These are phyloP conservation scores for Sutorius australiensis DNA, from an alignment of 768 basidiomycete species.

Conservation along the genomic window DNA sequence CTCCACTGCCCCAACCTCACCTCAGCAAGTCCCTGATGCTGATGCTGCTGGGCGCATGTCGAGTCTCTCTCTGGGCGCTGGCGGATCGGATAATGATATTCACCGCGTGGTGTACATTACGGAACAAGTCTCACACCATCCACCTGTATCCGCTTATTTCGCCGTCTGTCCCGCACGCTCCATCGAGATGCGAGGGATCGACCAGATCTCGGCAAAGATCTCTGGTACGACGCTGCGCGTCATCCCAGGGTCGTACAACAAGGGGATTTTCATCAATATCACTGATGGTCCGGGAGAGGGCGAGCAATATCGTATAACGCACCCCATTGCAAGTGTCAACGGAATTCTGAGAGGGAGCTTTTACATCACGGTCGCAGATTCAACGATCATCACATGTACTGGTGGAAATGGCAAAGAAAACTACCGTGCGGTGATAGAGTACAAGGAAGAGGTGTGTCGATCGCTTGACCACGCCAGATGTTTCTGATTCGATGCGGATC, in stretches of 20 bases:
- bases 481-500: background rate
- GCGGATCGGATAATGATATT: slow-evolving; percentile 30
- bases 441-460: slow-evolving; percentile 85
- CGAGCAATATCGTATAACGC: slow-evolving; percentile 83
- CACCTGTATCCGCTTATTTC: slow-evolving; percentile 85
- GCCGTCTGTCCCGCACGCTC: slow-evolving; percentile 71
- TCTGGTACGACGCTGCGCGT: slow-evolving; percentile 85
- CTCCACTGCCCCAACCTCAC: slow-evolving; percentile 42
- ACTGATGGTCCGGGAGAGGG: slow-evolving; percentile 71
- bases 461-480: background rate
- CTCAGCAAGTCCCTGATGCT: slow-evolving; percentile 39
- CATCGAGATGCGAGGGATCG: slow-evolving; percentile 72
- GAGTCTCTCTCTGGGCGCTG: slow-evolving; percentile 50
- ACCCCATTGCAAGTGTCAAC: slow-evolving; percentile 87
- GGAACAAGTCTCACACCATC: slow-evolving; percentile 96
- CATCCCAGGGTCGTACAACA: slow-evolving; percentile 76
- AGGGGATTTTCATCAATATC: slow-evolving; percentile 82
- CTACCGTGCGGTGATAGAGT: slow-evolving; percentile 83
- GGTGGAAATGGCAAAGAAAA: slow-evolving; percentile 59
- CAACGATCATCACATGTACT: slow-evolving; percentile 75
- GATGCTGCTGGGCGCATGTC: slow-evolving; percentile 52
- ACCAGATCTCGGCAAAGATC: slow-evolving; percentile 92
- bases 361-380: slow-evolving; percentile 83
- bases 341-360: slow-evolving; percentile 89
- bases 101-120: slow-evolving; percentile 78